Evolutionary conservation across 108 stramenopile genomes (phyloP), one percentile per base, ranked within the genome.

Genomic region (Cyclostephanos tholiformis): DNA sequence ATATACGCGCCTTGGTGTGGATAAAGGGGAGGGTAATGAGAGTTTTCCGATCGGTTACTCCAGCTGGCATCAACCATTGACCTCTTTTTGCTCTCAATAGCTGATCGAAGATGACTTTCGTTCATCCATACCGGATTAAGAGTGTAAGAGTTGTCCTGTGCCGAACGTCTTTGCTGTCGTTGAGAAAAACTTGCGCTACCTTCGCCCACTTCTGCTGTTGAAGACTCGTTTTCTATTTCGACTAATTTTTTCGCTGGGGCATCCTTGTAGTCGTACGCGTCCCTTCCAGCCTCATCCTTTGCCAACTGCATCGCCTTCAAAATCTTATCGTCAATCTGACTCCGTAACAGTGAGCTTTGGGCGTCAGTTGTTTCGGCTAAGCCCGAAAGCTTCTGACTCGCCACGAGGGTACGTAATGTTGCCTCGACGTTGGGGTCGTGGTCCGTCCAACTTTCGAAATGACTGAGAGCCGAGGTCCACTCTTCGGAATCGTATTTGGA

Each of bases 401-500:
- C 30, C 13, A 95, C 80, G 10, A 89, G 63, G 26, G 48, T 68
- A 36, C 89, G 71, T 10, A 88, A 50, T 12, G 65, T 26, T 25
- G 73, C 74, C 66, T 88, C 85, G 8, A 69, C 74, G 11, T 74
- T 55, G 10, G 69, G 73, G 36, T 58, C 60, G 48, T 83, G 73
- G 38, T 85, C 85, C 5, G 78, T 80, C 94, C 94, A 95, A 11
- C 94, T 91, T 20, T 82, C 64, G 66, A 95, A 95, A 53, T 84
- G 65, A 17, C 77, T 66, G 5, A 95, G 80, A 35, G 88, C 88
- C 2, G 59, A 67, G 84, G 92, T 92, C 94, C 94, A 95, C 69
- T 89, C 69, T 51, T 91, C 91, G 0, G 91, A 93, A 79, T 85
- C 87, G 75, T 89, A 95, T 51, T 90, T 78, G 26, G 91, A 93